Evolutionary conservation across 73 alveolate genomes (phyloP).

Genomic region (Blepharisma stoltei): DNA sequence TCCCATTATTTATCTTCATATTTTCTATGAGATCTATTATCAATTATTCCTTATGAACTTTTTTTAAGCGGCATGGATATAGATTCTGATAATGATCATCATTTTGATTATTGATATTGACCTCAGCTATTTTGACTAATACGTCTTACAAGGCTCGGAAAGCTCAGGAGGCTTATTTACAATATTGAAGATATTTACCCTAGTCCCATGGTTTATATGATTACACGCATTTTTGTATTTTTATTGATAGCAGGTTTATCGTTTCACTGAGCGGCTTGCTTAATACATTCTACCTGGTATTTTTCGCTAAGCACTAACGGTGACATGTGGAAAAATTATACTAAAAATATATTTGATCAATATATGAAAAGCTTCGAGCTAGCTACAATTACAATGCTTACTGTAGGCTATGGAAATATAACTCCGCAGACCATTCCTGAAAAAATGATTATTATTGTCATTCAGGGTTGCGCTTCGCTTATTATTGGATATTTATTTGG

Average conservation of each 20-base stretch:
- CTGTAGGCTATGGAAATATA: conserved; percentile 91
- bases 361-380: conserved; percentile 66
- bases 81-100: neutral
- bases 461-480: conserved; percentile 72
- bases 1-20: neutral
- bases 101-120: neutral
- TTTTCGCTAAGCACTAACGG: neutral
- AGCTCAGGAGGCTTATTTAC: neutral
- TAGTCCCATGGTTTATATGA: neutral
- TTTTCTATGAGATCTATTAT: neutral
- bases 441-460: conserved; percentile 46
- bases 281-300: neutral
- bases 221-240: neutral
- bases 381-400: conserved; percentile 85
- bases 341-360: neutral
- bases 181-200: neutral
- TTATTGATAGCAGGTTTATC: neutral
- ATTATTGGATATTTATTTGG: conserved; percentile 80
- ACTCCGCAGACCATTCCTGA: conserved; percentile 62
- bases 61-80: neutral
- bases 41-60: neutral
- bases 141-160: neutral
- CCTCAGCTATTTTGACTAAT: neutral
- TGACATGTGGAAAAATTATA: neutral
- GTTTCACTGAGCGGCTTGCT: neutral